Base-by-base conservation (phyloP, 148 eudicot genomes). In the Arctostaphylos glauca region DNA sequence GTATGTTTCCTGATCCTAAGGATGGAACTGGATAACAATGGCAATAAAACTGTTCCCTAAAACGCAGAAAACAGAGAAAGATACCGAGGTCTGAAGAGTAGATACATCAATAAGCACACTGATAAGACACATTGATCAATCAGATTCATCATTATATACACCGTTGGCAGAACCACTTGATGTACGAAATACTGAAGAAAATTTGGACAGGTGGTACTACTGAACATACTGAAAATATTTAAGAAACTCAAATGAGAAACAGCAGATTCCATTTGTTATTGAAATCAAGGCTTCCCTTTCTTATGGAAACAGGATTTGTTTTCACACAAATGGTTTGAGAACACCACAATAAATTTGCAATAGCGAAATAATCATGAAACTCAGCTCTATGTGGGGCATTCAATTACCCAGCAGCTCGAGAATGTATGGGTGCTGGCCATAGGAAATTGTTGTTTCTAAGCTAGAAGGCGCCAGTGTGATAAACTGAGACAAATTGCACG, bases 211-310 rank as follows among this genome's bases (percentile, higher is more conserved):
- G 62, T 77, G 12, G 79, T 6, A 43, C 9, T 6, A 54, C 7
- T 54, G 12, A 14, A 5, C 31, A 25, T 5, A 25, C 25, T 13
- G 62, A 31, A 54, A 2, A 74, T 23, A 50, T 48, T 23, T 47
- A 47, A 46, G 10, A 71, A 46, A 46, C 31, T 72, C 76, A 72
- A 72, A 41, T 43, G 77, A 74, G 77, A 47, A 47, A 54, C 77
- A 74, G 38, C 31, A 46, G 54, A n/a, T n/a, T n/a, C n/a, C 38
- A 0, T 31, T 31, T 31, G 38, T 31, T 31, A 31, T 31, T 31
- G 38, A 31, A 31, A 31, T 31, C 38, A 31, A 31, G 38, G 38
- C 31, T 46, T 9, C 55, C 54, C 21, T 71, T 19, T 74, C n/a
- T 41, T 43, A 13, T 14, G 77, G 15, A 46, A 1, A 19, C 15